phyloP scores from a whole-genome alignment of 768 basidiomycete species.

The Ramaria sp. region DNA sequence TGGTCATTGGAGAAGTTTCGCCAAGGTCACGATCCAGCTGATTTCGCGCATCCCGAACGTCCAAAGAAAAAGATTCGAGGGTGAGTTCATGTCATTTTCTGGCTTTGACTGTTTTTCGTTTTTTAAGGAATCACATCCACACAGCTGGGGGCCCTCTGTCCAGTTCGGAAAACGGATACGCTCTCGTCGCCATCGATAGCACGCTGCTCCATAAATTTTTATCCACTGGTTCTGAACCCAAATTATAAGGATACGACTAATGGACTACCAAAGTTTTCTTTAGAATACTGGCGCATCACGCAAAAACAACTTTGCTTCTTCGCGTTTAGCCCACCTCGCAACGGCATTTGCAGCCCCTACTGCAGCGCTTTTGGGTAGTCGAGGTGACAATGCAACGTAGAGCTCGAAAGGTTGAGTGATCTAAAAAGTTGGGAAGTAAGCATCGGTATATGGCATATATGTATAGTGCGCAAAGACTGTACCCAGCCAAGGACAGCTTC shows the following conservation, averaged over 20 bases:
- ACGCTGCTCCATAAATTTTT: neutral
- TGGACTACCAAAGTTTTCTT: neutral
- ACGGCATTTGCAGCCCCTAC: conserved; percentile 86
- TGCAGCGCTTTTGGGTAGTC: conserved; percentile 77
- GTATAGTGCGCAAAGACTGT: conserved; percentile 18
- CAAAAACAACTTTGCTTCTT: conserved; percentile 74
- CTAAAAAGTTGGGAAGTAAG: conserved; percentile 29
- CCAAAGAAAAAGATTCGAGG: conserved; percentile 76
- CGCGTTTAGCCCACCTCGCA: conserved; percentile 82
- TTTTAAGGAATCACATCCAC: neutral
- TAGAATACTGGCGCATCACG: conserved; percentile 85
- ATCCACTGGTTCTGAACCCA: neutral
- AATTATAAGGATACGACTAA: neutral
- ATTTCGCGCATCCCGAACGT: conserved; percentile 52
- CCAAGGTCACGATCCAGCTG: conserved; percentile 37
- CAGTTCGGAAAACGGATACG: conserved; percentile 69
- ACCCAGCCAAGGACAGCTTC: conserved; percentile 97
- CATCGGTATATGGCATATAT: neutral
- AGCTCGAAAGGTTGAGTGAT: conserved; percentile 91
- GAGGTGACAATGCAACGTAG: conserved; percentile 73
- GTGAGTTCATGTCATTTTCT: conserved; percentile 30
- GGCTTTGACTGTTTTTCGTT: conserved; percentile 1
- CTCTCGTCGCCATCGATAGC: conserved; percentile 37
- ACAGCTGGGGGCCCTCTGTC: conserved; percentile 63
- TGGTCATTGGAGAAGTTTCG: conserved; percentile 83